These are phyloP conservation scores for Diaporthe caulivora DNA, from an alignment of 2,329 filamentous ascomycete genomes.

Conservation along the genomic window DNA sequence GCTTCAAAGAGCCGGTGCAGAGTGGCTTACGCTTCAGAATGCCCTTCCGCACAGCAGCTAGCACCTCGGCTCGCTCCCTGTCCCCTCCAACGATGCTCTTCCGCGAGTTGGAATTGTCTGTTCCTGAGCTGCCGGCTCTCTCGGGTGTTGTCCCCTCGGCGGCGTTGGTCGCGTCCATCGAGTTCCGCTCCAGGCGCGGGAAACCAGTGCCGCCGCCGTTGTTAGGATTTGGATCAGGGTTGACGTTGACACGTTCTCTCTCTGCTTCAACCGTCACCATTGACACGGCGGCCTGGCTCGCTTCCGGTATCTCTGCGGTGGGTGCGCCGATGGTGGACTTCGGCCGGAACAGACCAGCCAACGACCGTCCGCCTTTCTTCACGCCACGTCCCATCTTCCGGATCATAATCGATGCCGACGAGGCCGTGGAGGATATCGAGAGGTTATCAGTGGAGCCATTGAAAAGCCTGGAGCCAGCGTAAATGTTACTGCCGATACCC, in stretches of 20 bases:
- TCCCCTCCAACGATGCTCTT: constrained; percentile 95
- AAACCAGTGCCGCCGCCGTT: constrained; percentile 82
- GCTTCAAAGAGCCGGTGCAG: not conserved
- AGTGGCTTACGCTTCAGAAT: constrained; percentile 85
- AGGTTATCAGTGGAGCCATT: constrained; percentile 94
- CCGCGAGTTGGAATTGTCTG: constrained; percentile 73
- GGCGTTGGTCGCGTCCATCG: constrained; percentile 73
- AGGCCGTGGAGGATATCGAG: constrained; percentile 90
- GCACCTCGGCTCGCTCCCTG: constrained; percentile 88
- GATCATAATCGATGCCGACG: constrained; percentile 92
- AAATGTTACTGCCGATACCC: constrained; percentile 93
- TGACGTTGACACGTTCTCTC: constrained; percentile 84
- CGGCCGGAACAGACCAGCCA: constrained; percentile 93
- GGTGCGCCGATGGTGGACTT: constrained; percentile 90
- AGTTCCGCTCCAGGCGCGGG: constrained; percentile 86
- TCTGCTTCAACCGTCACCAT: constrained; percentile 98
- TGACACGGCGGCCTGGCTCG: constrained; percentile 86
- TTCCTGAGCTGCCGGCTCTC: constrained; percentile 67
- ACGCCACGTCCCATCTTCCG: constrained; percentile 99
- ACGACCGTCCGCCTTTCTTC: constrained; percentile 91
- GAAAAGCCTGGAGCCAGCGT: constrained; percentile 88
- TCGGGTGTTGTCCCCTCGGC: constrained; percentile 58
- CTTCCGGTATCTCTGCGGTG: constrained; percentile 76
- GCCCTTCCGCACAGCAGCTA: constrained; percentile 93
- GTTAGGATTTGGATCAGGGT: constrained; percentile 75